Evolutionary conservation across 345 rosid genomes (phyloP).

Genomic region (Eucalyptus leucophloia): DNA sequence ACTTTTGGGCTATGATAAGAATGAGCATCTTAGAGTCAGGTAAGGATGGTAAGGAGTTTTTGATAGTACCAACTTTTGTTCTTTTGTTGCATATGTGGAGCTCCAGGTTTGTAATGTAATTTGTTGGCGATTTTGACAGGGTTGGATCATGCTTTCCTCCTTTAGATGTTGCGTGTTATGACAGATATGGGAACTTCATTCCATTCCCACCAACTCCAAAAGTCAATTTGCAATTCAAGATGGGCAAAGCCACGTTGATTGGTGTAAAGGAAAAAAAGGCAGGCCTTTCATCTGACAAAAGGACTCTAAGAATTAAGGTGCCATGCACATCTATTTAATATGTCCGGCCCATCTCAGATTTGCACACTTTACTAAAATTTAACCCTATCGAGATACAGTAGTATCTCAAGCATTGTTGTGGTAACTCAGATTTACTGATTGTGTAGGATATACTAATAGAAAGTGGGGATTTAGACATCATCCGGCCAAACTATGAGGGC

Average conservation of each 20-base stretch:
- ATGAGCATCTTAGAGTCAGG: neutral
- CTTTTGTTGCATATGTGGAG: neutral
- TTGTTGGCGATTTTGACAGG: constrained; percentile 9
- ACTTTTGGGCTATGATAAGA: constrained; percentile 5
- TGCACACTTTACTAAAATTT: neutral
- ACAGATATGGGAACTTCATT: constrained; percentile 27
- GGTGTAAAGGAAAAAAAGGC: constrained; percentile 11
- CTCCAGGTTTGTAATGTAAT: neutral
- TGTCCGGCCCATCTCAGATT: neutral
- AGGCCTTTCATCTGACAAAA: constrained; percentile 18
- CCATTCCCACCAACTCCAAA: constrained; percentile 22
- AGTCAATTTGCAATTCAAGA: constrained; percentile 14
- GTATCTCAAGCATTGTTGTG: neutral
- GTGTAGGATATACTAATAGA: constrained; percentile 29
- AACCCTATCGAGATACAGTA: neutral
- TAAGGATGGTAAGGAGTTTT: neutral
- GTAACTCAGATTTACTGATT: neutral
- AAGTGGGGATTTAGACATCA: constrained; percentile 22
- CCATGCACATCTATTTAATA: neutral
- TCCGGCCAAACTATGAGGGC: constrained; percentile 33
- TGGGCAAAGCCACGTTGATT: neutral
- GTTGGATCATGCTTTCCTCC: constrained; percentile 39
- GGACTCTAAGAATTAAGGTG: constrained; percentile 32
- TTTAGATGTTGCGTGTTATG: constrained; percentile 30
- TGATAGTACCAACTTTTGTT: neutral